Evolutionary conservation across 2,329 filamentous ascomycete genomes (phyloP).

Genomic region (Colletotrichum salicis): DNA sequence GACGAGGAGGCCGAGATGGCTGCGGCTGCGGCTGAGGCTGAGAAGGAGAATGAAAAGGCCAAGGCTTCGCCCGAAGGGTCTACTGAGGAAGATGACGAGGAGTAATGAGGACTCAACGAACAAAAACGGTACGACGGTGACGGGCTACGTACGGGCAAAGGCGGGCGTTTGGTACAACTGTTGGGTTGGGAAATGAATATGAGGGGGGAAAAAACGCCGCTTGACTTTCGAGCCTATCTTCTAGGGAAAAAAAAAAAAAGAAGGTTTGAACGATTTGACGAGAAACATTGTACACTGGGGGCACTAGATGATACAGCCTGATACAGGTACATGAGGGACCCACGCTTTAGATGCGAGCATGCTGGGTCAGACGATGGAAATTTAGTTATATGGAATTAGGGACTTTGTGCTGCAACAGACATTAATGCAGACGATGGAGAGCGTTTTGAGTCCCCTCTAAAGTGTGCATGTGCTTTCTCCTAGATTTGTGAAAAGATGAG

Average conservation of each 20-base stretch:
- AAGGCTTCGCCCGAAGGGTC: constrained; percentile 37
- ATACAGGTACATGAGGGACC: not conserved
- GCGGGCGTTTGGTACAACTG: not conserved
- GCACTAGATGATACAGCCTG: constrained; percentile 4
- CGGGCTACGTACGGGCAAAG: not conserved
- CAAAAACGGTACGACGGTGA: not conserved
- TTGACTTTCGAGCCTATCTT: not conserved
- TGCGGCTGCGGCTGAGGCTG: constrained; percentile 26
- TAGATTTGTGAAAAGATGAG: not conserved
- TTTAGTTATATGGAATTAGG: not conserved
- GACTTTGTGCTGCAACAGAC: not conserved
- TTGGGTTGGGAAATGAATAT: not conserved
- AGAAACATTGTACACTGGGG: constrained; percentile 1
- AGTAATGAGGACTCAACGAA: not conserved
- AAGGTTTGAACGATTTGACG: constrained; percentile 7
- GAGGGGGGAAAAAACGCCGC: not conserved
- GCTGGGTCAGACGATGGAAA: not conserved
- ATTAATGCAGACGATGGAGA: not conserved
- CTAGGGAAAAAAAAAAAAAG: not conserved
- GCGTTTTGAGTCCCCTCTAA: not conserved
- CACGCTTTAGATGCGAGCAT: not conserved
- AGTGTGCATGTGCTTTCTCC: not conserved
- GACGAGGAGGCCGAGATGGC: constrained; percentile 3
- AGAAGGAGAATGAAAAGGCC: constrained; percentile 42
- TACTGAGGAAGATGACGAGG: constrained; percentile 34